A percentile compares a stretch with the other conserved stretches of the same genome.
phyloP scores from a whole-genome alignment of 2,329 filamentous ascomycete species.

The Neonectria faginata region DNA sequence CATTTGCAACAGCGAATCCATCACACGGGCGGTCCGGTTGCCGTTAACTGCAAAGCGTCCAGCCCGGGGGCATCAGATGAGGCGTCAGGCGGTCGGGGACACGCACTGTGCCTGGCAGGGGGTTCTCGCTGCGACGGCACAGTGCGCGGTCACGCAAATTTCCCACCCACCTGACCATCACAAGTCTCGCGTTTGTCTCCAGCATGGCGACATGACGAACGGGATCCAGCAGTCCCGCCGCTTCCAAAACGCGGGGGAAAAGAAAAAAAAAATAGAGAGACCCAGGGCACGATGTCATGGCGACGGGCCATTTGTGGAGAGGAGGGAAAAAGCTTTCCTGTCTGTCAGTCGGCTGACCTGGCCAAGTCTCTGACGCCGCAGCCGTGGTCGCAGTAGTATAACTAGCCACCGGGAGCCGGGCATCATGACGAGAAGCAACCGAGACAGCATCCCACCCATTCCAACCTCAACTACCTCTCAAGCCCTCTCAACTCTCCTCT shows the following conservation, averaged over 20 bases:
- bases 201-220: conserved; percentile 35
- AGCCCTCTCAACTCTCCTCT: conserved; percentile 12
- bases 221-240: conserved; percentile 18
- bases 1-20: conserved; percentile 30
- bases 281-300: conserved; percentile 14
- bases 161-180: conserved; percentile 21
- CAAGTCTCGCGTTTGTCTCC: conserved; percentile 17
- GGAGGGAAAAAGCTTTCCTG: conserved; percentile 34
- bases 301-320: conserved; percentile 41
- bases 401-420: conserved; percentile 31
- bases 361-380: conserved; percentile 3
- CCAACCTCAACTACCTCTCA: conserved; percentile 9
- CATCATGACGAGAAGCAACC: conserved; percentile 30
- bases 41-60: conserved; percentile 47
- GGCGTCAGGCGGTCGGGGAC: background rate
- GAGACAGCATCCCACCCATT: conserved; percentile 14
- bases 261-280: background rate
- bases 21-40: conserved; percentile 40
- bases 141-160: background rate
- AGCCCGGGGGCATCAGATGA: conserved; percentile 22
- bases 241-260: conserved; percentile 39
- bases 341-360: conserved; percentile 37
- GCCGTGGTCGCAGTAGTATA: conserved; percentile 34
- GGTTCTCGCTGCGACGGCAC: background rate
- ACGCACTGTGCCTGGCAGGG: background rate